phyloP scores from a whole-genome alignment of 208 protist species.

The Crithidia acanthocephali region DNA sequence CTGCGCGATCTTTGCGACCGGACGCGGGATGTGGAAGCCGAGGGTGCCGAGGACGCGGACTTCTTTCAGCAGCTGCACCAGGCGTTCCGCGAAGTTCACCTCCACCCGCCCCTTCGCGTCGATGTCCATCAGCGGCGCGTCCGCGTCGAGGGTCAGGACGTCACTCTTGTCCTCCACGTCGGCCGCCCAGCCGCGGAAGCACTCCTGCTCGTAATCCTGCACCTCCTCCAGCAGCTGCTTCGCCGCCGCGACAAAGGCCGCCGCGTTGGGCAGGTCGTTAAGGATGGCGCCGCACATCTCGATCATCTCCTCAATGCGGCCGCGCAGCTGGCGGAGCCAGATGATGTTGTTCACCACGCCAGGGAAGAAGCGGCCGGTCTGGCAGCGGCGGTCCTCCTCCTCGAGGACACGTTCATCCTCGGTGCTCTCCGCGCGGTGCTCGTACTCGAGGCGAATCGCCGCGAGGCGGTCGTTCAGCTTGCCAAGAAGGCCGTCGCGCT shows the following conservation, averaged over 20 bases:
- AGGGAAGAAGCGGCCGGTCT: constrained; percentile 91
- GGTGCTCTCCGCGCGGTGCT: constrained; percentile 75
- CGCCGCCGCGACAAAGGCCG: constrained; percentile 58
- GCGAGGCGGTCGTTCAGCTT: constrained; percentile 91
- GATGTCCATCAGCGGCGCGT: constrained; percentile 89
- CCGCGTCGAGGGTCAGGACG: constrained; percentile 77
- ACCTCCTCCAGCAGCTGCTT: constrained; percentile 80
- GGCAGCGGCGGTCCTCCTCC: constrained; percentile 86
- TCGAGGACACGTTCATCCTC: constrained; percentile 80
- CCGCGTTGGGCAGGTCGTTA: constrained; percentile 71
- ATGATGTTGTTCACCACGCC: constrained; percentile 93
- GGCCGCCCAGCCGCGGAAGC: constrained; percentile 76
- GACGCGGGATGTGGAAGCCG: constrained; percentile 69
- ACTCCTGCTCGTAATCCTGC: constrained; percentile 88
- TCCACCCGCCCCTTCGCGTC: constrained; percentile 74
- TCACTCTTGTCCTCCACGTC: constrained; percentile 77
- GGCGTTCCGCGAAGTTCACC: constrained; percentile 90
- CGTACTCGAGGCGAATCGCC: constrained; percentile 86
- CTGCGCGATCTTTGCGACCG: constrained; percentile 69
- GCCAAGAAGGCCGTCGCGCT: constrained; percentile 83
- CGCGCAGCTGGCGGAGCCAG: constrained; percentile 88
- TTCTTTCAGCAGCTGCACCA: constrained; percentile 91
- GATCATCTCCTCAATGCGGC: constrained; percentile 80
- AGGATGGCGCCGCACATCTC: constrained; percentile 80
- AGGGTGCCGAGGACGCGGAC: constrained; percentile 86